Percentiles rank a stretch among this genome's conserved stretches.
Conservation (phyloP, 2,329 filamentous ascomycete genomes). For the Rhynchosporium agropyri region DNA sequence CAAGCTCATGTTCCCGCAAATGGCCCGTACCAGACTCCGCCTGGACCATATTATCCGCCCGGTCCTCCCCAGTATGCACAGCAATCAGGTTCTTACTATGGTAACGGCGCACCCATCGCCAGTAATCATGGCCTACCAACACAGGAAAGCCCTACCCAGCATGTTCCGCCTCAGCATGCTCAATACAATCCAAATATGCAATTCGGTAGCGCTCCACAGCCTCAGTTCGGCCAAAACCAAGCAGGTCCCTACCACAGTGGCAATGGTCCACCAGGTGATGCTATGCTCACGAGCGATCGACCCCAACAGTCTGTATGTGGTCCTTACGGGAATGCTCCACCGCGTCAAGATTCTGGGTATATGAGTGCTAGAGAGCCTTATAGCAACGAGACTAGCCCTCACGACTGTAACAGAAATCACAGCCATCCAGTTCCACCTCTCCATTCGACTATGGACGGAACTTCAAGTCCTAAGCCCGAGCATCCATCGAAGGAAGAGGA, state of each 20-base stretch:
- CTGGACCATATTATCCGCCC: slow-evolving; percentile 3
- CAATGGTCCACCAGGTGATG: slow-evolving; percentile 8
- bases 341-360: slow-evolving; percentile 41
- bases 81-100: slow-evolving; percentile 16
- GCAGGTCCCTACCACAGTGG: slow-evolving; percentile 9
- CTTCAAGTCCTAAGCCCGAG: slow-evolving; percentile 3
- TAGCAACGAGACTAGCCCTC: slow-evolving; percentile 31
- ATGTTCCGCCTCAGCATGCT: slow-evolving; percentile 24
- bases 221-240: slow-evolving; percentile 14
- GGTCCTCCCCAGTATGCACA: slow-evolving; percentile 20
- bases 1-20: not conserved
- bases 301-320: slow-evolving; percentile 19
- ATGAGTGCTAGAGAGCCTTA: slow-evolving; percentile 37
- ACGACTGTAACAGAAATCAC: slow-evolving; percentile 22
- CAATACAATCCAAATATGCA: slow-evolving; percentile 5
- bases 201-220: slow-evolving; percentile 10
- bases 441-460: slow-evolving; percentile 1
- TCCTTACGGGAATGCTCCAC: slow-evolving; percentile 21
- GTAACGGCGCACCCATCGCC: slow-evolving; percentile 14
- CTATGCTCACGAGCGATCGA: slow-evolving; percentile 16
- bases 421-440: slow-evolving; percentile 1
- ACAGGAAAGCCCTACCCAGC: slow-evolving; percentile 26
- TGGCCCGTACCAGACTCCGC: not conserved
- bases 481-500: not conserved
- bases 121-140: slow-evolving; percentile 19